Conservation (phyloP, 2,329 filamentous ascomycete genomes). For the Stemphylium lycopersici region DNA sequence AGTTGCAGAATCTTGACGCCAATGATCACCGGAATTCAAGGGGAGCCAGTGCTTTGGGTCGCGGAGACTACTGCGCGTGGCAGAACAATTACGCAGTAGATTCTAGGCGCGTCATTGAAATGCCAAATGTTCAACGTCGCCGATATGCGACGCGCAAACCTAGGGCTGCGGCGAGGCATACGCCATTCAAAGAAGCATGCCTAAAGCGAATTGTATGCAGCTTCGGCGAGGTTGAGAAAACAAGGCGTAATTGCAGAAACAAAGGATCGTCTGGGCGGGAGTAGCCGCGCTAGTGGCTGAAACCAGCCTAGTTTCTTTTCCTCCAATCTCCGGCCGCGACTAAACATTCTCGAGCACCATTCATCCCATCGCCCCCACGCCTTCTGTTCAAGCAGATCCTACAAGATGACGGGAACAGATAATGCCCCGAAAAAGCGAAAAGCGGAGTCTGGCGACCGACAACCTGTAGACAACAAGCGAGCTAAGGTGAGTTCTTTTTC, state of each 20-base stretch:
- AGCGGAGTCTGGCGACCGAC: conserved; percentile 35
- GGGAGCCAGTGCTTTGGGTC: background rate
- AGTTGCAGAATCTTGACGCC: background rate
- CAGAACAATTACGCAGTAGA: background rate
- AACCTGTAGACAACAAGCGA: conserved; percentile 42
- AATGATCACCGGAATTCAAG: background rate
- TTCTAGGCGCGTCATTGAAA: conserved; percentile 8
- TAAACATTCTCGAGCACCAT: background rate
- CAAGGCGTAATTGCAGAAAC: background rate
- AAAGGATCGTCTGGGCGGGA: background rate
- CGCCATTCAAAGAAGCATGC: background rate
- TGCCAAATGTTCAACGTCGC: conserved; percentile 7
- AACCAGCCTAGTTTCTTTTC: conserved; percentile 14
- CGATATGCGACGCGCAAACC: background rate
- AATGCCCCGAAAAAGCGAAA: conserved; percentile 46
- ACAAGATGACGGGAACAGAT: conserved; percentile 22
- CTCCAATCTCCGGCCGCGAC: background rate
- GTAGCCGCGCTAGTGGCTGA: conserved; percentile 13
- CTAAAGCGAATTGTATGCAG: background rate
- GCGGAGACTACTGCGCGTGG: conserved; percentile 1
- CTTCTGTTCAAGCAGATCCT: background rate
- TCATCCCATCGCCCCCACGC: conserved; percentile 10
- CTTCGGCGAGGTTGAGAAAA: conserved; percentile 7
- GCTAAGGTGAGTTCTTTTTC: conserved; percentile 44
- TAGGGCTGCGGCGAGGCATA: background rate